Percentiles rank a stretch among this genome's conserved stretches.
Conservation (phyloP, 208 protist genomes). For the Wallacemonas sp. region DNA sequence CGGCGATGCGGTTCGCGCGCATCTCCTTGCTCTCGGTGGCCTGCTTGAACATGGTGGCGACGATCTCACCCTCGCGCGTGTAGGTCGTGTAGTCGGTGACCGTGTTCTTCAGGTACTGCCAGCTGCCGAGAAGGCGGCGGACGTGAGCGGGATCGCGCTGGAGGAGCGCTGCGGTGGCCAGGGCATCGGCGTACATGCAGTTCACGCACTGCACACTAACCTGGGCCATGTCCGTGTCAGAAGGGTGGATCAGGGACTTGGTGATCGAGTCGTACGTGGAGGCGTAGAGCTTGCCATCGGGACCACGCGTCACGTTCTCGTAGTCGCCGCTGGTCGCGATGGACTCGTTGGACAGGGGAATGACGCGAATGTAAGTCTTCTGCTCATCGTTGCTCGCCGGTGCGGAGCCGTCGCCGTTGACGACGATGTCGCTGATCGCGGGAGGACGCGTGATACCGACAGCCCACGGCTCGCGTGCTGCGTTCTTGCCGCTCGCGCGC, state of each 20-base stretch:
- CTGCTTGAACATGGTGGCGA: slow-evolving; percentile 72
- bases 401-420: slow-evolving; percentile 20
- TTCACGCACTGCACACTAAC: slow-evolving; percentile 74
- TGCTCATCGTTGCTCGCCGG: slow-evolving; percentile 11
- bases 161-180: slow-evolving; percentile 66
- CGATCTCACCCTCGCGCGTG: slow-evolving; percentile 56
- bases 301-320: slow-evolving; percentile 58
- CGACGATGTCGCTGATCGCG: slow-evolving; percentile 35
- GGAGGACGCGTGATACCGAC: slow-evolving; percentile 61
- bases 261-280: slow-evolving; percentile 38
- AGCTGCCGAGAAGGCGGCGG: slow-evolving; percentile 66
- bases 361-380: slow-evolving; percentile 46
- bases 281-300: slow-evolving; percentile 41
- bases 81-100: slow-evolving; percentile 71
- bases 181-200: slow-evolving; percentile 85
- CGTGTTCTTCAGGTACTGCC: slow-evolving; percentile 50
- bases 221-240: slow-evolving; percentile 51
- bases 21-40: slow-evolving; percentile 57
- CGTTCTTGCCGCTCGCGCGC: slow-evolving; percentile 48
- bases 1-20: slow-evolving; percentile 54
- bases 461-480: slow-evolving; percentile 30
- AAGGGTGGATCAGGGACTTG: slow-evolving; percentile 40
- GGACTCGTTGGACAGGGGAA: slow-evolving; percentile 60
- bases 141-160: slow-evolving; percentile 61
- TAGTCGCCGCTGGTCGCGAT: slow-evolving; percentile 66